Evolutionary conservation across 1,284 basidiomycete genomes (phyloP), one percentile per base, ranked within the genome.

Genomic region (Fomitopsis betulina): DNA sequence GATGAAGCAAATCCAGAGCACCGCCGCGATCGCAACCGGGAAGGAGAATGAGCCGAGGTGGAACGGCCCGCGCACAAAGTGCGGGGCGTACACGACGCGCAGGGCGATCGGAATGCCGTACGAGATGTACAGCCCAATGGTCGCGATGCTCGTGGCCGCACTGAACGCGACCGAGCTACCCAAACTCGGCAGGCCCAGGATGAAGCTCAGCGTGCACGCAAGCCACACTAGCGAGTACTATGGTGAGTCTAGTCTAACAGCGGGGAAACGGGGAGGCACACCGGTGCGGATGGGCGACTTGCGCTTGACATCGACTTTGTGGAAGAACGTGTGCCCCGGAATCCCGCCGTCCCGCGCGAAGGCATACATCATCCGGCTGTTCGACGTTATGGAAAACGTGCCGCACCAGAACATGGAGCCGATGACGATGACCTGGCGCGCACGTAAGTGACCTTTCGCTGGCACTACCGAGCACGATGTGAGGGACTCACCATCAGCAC

Each of bases 301-400:
- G 72, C 79, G 81, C 57, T 76, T 76, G 5, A 69, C 60, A 68
- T 82, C 80, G 40, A 92, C 87, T 58, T 84, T 79, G 63, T 81
- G 81, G 69, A 90, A 87, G 71, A 86, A 89, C 40, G 68, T 76
- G 59, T 83, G 81, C 7, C 84, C 85, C 0, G 87, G 87, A 25
- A 90, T 79, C n/a, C 81, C 86, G 3, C 85, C 84, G 65, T 88
- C 86, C 35, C 87, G 79, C 4, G 85, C 77, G 68, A 90, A 91
- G 0, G 87, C 85, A 67, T 85, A 91, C 84, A 88, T 88, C 88
- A 91, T 91, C 1, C 89, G 79, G 2, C 84, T 87, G 67, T 91
- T 92, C 0, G 84, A 85, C 0, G 88, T 90, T 42, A 92, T 72
- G 0, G 87, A 89, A 72, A 91, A 91, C 2, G 83, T 86, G 38